Evolutionary conservation across 305 asterid genomes (phyloP).

Genomic region (Fraxinus floribunda): DNA sequence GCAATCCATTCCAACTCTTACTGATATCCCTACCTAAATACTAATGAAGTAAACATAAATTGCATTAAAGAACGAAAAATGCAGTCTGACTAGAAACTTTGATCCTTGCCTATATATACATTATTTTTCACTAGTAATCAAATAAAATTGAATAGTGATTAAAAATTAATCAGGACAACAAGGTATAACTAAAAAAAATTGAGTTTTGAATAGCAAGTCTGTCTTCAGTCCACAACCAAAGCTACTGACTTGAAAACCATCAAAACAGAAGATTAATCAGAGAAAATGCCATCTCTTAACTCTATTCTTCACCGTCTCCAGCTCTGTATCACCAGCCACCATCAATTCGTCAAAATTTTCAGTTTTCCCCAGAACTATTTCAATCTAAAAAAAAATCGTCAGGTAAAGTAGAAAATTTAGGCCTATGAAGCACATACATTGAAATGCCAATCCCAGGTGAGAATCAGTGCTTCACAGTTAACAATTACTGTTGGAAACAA

Average conservation of each 20-base stretch:
- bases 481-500: not conserved
- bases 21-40: not conserved
- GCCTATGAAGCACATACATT: not conserved
- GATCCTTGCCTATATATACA: not conserved
- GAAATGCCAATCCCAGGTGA: not conserved
- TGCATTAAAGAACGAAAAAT: not conserved
- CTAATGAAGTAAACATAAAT: not conserved
- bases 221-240: not conserved
- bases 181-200: not conserved
- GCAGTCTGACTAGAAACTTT: not conserved
- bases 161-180: not conserved
- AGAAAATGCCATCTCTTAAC: constrained; percentile 22
- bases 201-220: not conserved
- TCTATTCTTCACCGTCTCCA: constrained; percentile 50
- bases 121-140: not conserved
- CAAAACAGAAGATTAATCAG: constrained; percentile 22
- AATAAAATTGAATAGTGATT: not conserved
- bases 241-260: constrained; percentile 10
- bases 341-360: constrained; percentile 41
- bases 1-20: not conserved
- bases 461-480: not conserved
- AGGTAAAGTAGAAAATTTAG: not conserved
- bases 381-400: constrained; percentile 27
- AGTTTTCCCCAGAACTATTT: constrained; percentile 39
- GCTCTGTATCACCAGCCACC: constrained; percentile 40